Base-by-base conservation (phyloP, 176 grass and related monocot species). In the Tuctoria greenei region DNA sequence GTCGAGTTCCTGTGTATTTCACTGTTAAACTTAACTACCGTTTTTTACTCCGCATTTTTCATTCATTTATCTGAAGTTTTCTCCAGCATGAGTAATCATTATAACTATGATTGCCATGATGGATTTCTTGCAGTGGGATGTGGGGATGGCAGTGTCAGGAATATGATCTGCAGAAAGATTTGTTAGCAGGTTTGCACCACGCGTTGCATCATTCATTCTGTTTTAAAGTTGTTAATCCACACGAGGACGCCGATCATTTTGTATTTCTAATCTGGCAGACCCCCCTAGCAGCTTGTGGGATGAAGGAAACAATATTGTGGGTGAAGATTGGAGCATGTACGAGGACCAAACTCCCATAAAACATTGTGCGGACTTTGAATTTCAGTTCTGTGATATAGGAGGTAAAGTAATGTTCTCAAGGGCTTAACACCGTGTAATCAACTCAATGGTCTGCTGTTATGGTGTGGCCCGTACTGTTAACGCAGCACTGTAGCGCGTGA, bases 271-370 rank as follows among this genome's bases (percentile, higher is more conserved):
- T 84, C 85, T 69, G 13, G 39, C 82, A 91, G 88, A 68, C 82
- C 56, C 77, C 17, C 74, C 82, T 88, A 76, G 64, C 74, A 81
- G 76, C 60, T 69, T 91, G 59, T 97, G 90, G 88, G 88, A 51
- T 66, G 88, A 88, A 62, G 23, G 79, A 61, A 86, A 68, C 84
- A 51, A 70, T 49, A 76, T 71, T 77, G 71, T 67, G 77, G 80
- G 73, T 82, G 75, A 76, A 76, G 64, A 80, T 58, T 94, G 86
- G 75, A 78, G 65, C 83, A 78, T 91, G 40, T 77, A 92, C 7
- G 86, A 98, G 37, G 91, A 94, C 57, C 91, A 94, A 79, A 98
- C 91, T 69, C 95, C 95, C 8, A 92, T 88, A 21, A 98, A 91
- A 79, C 86, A 94, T 80, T 98, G 91, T 82, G 59, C 91, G 81